Conservation (phyloP, 495 filamentous ascomycete species). For the Parmelia sp. region DNA sequence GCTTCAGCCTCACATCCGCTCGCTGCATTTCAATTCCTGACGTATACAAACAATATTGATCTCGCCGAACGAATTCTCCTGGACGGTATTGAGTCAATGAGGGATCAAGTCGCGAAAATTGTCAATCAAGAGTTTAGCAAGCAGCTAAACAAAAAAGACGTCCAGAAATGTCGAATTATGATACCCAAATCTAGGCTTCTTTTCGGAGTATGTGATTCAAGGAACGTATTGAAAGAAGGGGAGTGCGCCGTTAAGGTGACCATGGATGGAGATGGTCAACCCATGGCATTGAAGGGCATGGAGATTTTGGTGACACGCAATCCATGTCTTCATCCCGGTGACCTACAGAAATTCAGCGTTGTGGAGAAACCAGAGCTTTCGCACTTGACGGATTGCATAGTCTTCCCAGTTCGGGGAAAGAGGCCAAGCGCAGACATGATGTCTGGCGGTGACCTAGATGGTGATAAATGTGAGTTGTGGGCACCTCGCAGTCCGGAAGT, state of each 20-base stretch:
- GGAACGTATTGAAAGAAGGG: constrained; percentile 39
- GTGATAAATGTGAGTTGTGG: constrained; percentile 41
- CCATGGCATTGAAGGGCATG: constrained; percentile 34
- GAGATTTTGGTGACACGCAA: constrained; percentile 47
- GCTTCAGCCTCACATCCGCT: constrained; percentile 28
- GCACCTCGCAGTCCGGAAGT: no score
- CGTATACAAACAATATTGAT: constrained; percentile 35
- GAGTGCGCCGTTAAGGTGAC: constrained; percentile 43
- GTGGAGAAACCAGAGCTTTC: constrained; percentile 37
- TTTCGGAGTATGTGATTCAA: constrained; percentile 46
- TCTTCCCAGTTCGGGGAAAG: constrained; percentile 42
- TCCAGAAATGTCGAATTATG: no score
- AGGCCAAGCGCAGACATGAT: constrained; percentile 47
- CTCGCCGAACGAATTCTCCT: constrained; percentile 44
- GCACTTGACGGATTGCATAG: constrained; percentile 47
- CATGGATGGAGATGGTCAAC: constrained; percentile 36
- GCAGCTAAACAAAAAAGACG: no score
- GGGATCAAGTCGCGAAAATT: no score
- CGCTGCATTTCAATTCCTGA: constrained; percentile 41
- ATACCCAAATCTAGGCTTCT: constrained; percentile 37
- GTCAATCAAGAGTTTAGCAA: no score
- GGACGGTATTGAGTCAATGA: constrained; percentile 28
- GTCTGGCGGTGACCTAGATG: constrained; percentile 50
- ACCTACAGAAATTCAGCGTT: constrained; percentile 46
- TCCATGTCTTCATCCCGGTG: constrained; percentile 48